phyloP scores from a whole-genome alignment of 2,329 filamentous ascomycete species.

The Colletotrichum spinosum region DNA sequence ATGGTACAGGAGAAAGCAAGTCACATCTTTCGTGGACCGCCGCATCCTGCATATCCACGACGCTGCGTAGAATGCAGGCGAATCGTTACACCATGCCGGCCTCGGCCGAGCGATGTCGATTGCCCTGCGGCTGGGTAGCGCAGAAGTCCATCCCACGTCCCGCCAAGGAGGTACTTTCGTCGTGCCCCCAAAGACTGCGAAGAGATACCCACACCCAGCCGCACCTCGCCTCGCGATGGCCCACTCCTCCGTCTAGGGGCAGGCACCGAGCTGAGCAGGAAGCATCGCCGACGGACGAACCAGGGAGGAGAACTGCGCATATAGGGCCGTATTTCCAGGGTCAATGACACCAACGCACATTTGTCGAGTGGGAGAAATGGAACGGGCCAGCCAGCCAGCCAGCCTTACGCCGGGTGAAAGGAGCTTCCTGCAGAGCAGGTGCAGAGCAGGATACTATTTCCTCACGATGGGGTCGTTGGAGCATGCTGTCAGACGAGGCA shows the following conservation, averaged over 20 bases:
- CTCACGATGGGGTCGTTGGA: too few species aligned
- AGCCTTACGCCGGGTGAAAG: not conserved
- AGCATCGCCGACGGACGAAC: too few species aligned
- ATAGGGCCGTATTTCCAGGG: not conserved
- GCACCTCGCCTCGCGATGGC: slow-evolving; percentile 4
- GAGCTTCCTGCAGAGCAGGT: too few species aligned
- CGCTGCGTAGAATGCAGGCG: slow-evolving; percentile 6
- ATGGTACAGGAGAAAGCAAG: not conserved
- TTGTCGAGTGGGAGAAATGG: not conserved
- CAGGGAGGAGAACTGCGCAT: not conserved
- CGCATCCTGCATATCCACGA: not conserved
- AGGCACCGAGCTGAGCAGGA: slow-evolving; percentile 8
- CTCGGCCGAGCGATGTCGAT: slow-evolving; percentile 24
- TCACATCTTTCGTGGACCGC: not conserved
- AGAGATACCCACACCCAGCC: not conserved
- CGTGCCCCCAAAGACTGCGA: not conserved
- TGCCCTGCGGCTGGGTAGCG: not conserved
- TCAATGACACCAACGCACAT: slow-evolving; percentile 15
- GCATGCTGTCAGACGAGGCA: slow-evolving; percentile 8
- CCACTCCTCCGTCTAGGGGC: not conserved
- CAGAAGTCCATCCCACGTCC: too few species aligned
- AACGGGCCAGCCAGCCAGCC: not conserved
- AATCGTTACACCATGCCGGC: slow-evolving; percentile 30
- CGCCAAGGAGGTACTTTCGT: not conserved
- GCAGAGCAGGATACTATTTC: too few species aligned